Evolutionary conservation across 495 filamentous ascomycete species (phyloP).

Genomic region (Neurospora terricola): DNA sequence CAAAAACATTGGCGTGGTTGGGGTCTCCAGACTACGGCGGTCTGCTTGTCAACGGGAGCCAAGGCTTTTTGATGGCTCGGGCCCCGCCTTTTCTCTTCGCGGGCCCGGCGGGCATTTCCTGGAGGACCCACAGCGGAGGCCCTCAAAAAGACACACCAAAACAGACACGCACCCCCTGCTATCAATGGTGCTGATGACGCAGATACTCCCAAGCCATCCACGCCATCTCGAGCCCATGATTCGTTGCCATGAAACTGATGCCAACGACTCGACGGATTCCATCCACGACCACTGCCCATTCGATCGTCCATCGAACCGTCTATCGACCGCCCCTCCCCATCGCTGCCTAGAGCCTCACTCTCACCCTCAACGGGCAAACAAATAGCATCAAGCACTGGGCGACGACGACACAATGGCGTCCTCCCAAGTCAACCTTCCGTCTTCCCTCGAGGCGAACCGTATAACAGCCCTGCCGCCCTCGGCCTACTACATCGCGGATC

Average conservation of each 20-base stretch:
- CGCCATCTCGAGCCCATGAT: background rate
- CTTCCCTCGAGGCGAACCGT: conserved; percentile 39
- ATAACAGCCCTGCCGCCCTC: conserved; percentile 52
- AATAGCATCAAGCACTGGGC: background rate
- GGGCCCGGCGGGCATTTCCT: background rate
- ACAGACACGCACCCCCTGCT: background rate
- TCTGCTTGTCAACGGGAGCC: background rate
- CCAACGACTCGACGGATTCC: background rate
- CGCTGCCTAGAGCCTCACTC: background rate
- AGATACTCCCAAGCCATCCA: background rate
- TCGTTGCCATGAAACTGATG: background rate
- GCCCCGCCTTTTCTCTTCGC: background rate
- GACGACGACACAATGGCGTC: background rate
- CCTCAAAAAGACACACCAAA: background rate
- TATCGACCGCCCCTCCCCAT: background rate
- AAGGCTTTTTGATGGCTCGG: background rate
- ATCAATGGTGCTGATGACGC: background rate
- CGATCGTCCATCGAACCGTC: background rate
- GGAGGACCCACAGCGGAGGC: background rate
- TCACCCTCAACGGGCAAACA: background rate
- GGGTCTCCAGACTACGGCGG: background rate
- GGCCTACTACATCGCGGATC: conserved; percentile 81
- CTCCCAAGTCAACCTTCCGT: conserved; percentile 20
- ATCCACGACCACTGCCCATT: background rate
- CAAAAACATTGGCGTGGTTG: background rate